phyloP scores from a whole-genome alignment of 768 basidiomycete species.

The Neoboletus subvelutipes region DNA sequence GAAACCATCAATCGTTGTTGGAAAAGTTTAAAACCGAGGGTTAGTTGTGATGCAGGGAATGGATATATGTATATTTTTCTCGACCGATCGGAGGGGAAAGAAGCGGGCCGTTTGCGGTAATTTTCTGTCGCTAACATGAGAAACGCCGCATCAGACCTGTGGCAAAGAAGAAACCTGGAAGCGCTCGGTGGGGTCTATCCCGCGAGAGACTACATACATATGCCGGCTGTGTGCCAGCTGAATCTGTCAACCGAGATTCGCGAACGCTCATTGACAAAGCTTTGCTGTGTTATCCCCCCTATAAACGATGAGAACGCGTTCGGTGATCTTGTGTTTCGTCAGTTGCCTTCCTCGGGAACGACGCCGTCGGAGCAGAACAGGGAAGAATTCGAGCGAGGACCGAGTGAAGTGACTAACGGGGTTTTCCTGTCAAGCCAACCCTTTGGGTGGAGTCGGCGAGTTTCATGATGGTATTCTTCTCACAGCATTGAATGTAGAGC shows the following conservation, averaged over 20 bases:
- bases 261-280: neutral
- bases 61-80: neutral
- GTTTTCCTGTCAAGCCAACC: constrained; percentile 12
- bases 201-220: neutral
- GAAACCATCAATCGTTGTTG: neutral
- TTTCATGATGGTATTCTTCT: constrained; percentile 10
- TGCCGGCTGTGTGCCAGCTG: too few relatives aligned
- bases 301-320: constrained; percentile 1
- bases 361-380: constrained; percentile 1
- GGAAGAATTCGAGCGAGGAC: constrained; percentile 8
- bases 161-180: neutral
- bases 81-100: neutral
- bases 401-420: constrained; percentile 5
- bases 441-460: neutral
- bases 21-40: neutral
- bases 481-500: constrained; percentile 1
- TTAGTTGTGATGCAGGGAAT: neutral
- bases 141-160: neutral
- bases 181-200: neutral
- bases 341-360: neutral
- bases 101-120: neutral
- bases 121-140: neutral
- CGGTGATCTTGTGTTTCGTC: neutral
- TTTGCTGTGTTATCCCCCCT: neutral
- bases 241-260: neutral